A percentile compares a stretch with the other conserved stretches of the same genome.
Conservation (phyloP, 495 filamentous ascomycete genomes). For the Tirmania nivea region DNA sequence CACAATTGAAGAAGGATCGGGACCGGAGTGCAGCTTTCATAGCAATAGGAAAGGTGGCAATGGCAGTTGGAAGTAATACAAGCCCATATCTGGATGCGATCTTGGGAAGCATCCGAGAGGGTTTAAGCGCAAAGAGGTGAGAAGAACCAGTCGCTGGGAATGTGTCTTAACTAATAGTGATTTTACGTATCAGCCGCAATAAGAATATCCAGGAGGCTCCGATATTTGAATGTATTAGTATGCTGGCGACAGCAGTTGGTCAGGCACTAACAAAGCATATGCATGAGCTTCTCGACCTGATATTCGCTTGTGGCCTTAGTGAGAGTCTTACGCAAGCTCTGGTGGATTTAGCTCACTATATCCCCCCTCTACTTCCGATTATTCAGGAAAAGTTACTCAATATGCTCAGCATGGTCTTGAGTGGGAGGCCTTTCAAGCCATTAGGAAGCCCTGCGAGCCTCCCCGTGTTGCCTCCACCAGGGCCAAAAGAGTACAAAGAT, state of each 20-base stretch:
- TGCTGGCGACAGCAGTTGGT: conserved; percentile 80
- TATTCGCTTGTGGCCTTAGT: conserved; percentile 87
- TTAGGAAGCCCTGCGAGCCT: conserved; percentile 66
- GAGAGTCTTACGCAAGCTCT: conserved; percentile 82
- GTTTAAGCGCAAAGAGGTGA: conserved; percentile 56
- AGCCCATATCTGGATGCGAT: conserved; percentile 89
- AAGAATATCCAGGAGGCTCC: conserved; percentile 61
- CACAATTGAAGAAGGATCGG: conserved; percentile 86
- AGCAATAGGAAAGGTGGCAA: conserved; percentile 89
- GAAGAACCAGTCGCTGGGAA: neutral
- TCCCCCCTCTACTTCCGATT: conserved; percentile 72
- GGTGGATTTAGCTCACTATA: conserved; percentile 96
- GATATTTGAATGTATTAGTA: conserved; percentile 94
- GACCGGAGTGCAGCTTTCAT: conserved; percentile 82
- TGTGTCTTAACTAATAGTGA: conserved; percentile 10
- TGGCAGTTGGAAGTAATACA: conserved; percentile 78
- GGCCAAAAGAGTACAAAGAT: conserved; percentile 69
- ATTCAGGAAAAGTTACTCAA: conserved; percentile 90
- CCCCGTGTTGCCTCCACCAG: conserved; percentile 44
- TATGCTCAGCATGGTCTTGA: conserved; percentile 82
- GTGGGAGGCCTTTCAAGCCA: conserved; percentile 74
- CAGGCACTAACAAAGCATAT: conserved; percentile 96
- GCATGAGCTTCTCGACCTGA: conserved; percentile 83
- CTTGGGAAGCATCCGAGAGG: conserved; percentile 75
- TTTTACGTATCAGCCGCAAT: conserved; percentile 33